phyloP scores from a whole-genome alignment of 345 rosid genomes.

The Syzygium aqueum region DNA sequence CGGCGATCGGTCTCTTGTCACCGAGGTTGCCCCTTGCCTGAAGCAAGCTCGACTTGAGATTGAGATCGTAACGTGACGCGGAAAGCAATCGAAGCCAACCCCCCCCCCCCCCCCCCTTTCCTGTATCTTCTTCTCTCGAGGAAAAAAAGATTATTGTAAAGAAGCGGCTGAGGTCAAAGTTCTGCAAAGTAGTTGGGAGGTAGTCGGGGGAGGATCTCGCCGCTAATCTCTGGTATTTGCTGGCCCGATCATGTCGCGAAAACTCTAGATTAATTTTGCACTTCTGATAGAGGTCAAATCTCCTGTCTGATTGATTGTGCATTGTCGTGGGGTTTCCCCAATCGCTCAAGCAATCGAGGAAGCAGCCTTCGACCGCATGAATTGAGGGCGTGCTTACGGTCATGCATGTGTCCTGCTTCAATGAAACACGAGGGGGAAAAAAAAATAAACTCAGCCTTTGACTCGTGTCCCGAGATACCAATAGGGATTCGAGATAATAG shows the following conservation, averaged over 20 bases:
- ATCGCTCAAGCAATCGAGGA: background rate
- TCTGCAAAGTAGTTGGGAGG: slow-evolving; percentile 16
- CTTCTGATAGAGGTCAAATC: background rate
- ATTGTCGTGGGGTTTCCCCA: background rate
- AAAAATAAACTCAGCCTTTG: too few relatives aligned
- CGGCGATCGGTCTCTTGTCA: background rate
- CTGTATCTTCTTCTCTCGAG: too few relatives aligned
- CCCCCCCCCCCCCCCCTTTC: background rate
- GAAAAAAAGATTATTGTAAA: background rate
- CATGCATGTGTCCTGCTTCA: background rate
- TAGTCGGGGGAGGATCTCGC: slow-evolving; percentile 15
- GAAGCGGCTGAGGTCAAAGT: slow-evolving; percentile 5
- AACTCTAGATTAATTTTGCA: slow-evolving; percentile 13
- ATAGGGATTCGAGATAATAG: too few relatives aligned
- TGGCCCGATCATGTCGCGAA: slow-evolving; percentile 1
- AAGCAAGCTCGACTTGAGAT: background rate
- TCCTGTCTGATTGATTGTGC: background rate
- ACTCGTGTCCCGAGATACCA: background rate
- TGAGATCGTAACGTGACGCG: background rate
- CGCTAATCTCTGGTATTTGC: slow-evolving; percentile 1
- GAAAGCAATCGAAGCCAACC: background rate
- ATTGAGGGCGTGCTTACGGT: background rate
- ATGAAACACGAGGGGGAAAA: background rate
- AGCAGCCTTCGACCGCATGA: background rate
- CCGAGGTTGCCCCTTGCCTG: background rate